These are phyloP conservation scores for Argentina anserina DNA, from an alignment of 306 rosid genomes.

Conservation along the genomic window DNA sequence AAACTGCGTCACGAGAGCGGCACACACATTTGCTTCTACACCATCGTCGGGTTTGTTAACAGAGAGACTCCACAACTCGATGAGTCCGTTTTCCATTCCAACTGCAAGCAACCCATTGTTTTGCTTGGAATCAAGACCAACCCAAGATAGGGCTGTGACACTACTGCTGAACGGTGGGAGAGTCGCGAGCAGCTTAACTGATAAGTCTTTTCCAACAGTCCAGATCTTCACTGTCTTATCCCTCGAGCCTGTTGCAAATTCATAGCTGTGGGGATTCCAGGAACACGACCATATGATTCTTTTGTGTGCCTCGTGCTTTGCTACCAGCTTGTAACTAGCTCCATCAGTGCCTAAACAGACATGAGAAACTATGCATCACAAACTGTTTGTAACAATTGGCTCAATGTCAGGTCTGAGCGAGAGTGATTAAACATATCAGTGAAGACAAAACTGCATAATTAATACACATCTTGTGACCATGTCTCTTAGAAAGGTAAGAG, in stretches of 20 bases:
- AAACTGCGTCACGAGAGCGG: constrained; percentile 34
- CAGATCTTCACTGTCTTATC: constrained; percentile 86
- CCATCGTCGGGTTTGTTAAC: constrained; percentile 40
- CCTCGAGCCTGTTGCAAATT: constrained; percentile 92
- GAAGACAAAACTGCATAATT: not conserved
- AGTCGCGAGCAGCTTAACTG: constrained; percentile 49
- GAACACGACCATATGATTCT: constrained; percentile 96
- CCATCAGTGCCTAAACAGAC: constrained; percentile 49
- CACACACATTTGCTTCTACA: constrained; percentile 29
- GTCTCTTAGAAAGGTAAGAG: not conserved
- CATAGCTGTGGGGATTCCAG: constrained; percentile 86
- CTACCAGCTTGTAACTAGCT: constrained; percentile 50
- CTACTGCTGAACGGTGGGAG: constrained; percentile 65
- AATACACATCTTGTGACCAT: not conserved
- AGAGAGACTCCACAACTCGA: constrained; percentile 76
- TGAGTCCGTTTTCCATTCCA: constrained; percentile 89
- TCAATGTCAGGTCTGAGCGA: not conserved
- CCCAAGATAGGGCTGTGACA: constrained; percentile 82
- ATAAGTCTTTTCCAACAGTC: constrained; percentile 46
- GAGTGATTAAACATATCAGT: not conserved
- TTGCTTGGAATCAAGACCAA: constrained; percentile 24
- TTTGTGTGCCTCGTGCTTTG: constrained; percentile 87
- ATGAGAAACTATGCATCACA: not conserved
- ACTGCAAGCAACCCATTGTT: constrained; percentile 63
- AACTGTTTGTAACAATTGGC: not conserved